Evolutionary conservation across 2,329 filamentous ascomycete species (phyloP).

Genomic region (Clarireedia sp.): DNA sequence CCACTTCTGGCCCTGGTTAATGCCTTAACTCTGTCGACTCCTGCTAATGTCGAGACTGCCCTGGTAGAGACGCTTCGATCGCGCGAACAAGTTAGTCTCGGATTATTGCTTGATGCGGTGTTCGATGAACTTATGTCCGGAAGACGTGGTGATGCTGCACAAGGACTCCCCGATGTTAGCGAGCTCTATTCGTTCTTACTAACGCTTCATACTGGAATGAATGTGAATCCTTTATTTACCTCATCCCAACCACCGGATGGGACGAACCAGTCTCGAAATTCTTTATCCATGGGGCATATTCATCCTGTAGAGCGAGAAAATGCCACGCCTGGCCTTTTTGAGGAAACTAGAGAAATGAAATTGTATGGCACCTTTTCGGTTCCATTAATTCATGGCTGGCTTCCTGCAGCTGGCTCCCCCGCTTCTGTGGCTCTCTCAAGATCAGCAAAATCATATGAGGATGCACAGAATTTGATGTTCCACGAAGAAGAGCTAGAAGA

Average conservation of each 20-base stretch:
- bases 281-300: slow-evolving; percentile 42
- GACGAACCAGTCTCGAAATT: slow-evolving; percentile 34
- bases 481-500: slow-evolving; percentile 81
- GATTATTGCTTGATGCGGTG: slow-evolving; percentile 76
- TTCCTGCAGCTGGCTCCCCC: slow-evolving; percentile 60
- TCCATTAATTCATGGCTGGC: slow-evolving; percentile 88
- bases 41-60: slow-evolving; percentile 56
- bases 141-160: slow-evolving; percentile 50
- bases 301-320: slow-evolving; percentile 43
- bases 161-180: slow-evolving; percentile 71
- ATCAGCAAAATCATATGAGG: slow-evolving; percentile 79
- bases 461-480: slow-evolving; percentile 83
- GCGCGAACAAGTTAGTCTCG: slow-evolving; percentile 81
- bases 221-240: slow-evolving; percentile 87
- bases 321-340: slow-evolving; percentile 64
- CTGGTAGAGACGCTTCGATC: slow-evolving; percentile 70
- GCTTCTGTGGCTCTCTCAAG: slow-evolving; percentile 64
- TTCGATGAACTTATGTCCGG: slow-evolving; percentile 89
- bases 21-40: slow-evolving; percentile 76
- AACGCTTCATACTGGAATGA: slow-evolving; percentile 91
- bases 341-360: slow-evolving; percentile 80
- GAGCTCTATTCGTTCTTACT: slow-evolving; percentile 84
- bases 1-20: slow-evolving; percentile 90
- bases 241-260: slow-evolving; percentile 38
- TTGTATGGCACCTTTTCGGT: slow-evolving; percentile 85